These are phyloP conservation scores for Canavalia gladiata DNA, from an alignment of 306 rosid species.

Conservation along the genomic window DNA sequence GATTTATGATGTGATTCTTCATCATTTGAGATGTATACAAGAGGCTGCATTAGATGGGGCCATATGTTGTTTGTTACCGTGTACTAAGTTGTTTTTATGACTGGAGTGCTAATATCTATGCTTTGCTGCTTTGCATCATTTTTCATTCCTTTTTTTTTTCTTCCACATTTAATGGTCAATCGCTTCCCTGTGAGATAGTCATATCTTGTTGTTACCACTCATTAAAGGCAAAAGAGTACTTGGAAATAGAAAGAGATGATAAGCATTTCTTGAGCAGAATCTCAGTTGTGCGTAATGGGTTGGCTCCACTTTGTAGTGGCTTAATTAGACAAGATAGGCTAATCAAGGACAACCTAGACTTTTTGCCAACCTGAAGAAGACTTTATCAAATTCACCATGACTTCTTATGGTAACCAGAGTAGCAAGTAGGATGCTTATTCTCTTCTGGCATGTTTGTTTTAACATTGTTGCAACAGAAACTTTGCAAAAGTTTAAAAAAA, in stretches of 20 bases:
- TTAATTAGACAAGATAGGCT: slow-evolving; percentile 50
- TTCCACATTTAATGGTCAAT: slow-evolving; percentile 49
- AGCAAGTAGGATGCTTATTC: background rate
- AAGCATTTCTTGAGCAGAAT: slow-evolving; percentile 54
- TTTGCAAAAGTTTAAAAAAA: background rate
- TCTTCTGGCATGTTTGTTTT: background rate
- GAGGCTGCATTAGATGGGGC: slow-evolving; percentile 58
- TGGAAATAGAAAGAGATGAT: slow-evolving; percentile 51
- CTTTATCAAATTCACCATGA: slow-evolving; percentile 35
- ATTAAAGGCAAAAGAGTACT: slow-evolving; percentile 51
- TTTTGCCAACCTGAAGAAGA: slow-evolving; percentile 42
- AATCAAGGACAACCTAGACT: slow-evolving; percentile 50
- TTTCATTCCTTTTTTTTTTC: slow-evolving; percentile 17
- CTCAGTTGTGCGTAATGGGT: slow-evolving; percentile 51
- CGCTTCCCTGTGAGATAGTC: slow-evolving; percentile 55
- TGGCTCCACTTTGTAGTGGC: slow-evolving; percentile 62
- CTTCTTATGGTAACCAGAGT: background rate
- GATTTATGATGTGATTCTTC: slow-evolving; percentile 63
- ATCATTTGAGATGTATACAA: slow-evolving; percentile 61
- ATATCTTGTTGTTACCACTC: slow-evolving; percentile 58
- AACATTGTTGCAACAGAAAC: too few relatives aligned
- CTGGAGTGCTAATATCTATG: slow-evolving; percentile 49
- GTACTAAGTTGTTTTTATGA: slow-evolving; percentile 54
- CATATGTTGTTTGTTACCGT: slow-evolving; percentile 54
- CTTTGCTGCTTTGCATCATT: slow-evolving; percentile 41